Evolutionary conservation across 306 rosid genomes (phyloP).

Genomic region (Trifolium pratense): DNA sequence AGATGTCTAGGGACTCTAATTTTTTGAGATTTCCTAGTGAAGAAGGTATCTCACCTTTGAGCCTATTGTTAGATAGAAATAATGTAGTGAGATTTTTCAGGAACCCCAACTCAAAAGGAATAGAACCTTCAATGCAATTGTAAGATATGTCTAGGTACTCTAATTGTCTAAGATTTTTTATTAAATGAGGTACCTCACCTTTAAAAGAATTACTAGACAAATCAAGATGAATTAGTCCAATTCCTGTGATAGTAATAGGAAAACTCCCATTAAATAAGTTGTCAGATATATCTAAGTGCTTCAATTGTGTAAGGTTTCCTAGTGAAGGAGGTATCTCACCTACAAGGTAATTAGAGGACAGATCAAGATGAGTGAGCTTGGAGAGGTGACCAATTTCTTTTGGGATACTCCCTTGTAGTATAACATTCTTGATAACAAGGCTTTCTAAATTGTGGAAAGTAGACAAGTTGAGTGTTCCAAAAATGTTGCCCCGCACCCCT

Average conservation of each 20-base stretch:
- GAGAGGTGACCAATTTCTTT: neutral
- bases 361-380: neutral
- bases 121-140: neutral
- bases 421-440: neutral
- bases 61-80: neutral
- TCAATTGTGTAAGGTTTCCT: neutral
- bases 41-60: neutral
- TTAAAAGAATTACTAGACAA: no score
- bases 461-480: neutral
- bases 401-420: neutral
- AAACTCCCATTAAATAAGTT: no score
- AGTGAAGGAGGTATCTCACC: neutral
- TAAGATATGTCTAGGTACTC: no score
- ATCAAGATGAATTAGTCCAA: no score
- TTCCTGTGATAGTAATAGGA: no score
- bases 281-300: no score
- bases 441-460: no score
- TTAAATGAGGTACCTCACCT: neutral
- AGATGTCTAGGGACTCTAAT: neutral
- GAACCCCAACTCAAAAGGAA: neutral
- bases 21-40: neutral
- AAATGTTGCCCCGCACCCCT: no score
- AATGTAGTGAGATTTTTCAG: neutral
- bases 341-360: neutral
- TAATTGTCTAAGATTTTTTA: neutral